Evolutionary conservation across 1,139 yeast genomes (phyloP).

Genomic region (Hanseniaspora uvarum): DNA sequence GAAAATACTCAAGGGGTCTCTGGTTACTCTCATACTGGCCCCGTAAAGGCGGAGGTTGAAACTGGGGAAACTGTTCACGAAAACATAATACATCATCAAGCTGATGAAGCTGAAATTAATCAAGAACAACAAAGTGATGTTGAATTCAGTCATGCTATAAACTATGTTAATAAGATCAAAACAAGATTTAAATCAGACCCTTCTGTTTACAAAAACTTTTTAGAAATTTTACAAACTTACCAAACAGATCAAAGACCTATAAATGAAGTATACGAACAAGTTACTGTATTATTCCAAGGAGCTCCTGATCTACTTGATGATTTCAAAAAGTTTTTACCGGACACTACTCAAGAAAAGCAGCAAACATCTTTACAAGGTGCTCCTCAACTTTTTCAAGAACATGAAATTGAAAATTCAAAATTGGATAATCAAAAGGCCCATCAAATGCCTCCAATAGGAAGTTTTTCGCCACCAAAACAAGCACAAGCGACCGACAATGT

Average conservation of each 20-base stretch:
- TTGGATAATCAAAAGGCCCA: constrained; percentile 23
- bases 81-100: constrained; percentile 15
- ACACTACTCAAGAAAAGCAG: constrained; percentile 40
- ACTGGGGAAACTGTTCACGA: constrained; percentile 20
- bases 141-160: constrained; percentile 93
- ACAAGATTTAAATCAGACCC: constrained; percentile 91
- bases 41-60: background rate
- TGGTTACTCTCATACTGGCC: background rate
- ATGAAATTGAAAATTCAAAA: constrained; percentile 17
- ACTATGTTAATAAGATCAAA: constrained; percentile 89
- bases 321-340: constrained; percentile 91
- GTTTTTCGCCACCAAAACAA: constrained; percentile 60
- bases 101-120: background rate
- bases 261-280: constrained; percentile 88
- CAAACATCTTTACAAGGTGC: constrained; percentile 16
- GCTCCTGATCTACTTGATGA: constrained; percentile 93
- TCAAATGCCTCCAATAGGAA: constrained; percentile 91
- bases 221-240: constrained; percentile 90
- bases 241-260: constrained; percentile 94
- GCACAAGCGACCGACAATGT: constrained; percentile 20
- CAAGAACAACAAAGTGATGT: constrained; percentile 50
- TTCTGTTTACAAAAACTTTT: constrained; percentile 84
- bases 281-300: constrained; percentile 73
- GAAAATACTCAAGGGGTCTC: constrained; percentile 4
- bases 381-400: constrained; percentile 21